Base-by-base conservation (phyloP, 805 yeast genomes). In the Lipomyces orientalis region DNA sequence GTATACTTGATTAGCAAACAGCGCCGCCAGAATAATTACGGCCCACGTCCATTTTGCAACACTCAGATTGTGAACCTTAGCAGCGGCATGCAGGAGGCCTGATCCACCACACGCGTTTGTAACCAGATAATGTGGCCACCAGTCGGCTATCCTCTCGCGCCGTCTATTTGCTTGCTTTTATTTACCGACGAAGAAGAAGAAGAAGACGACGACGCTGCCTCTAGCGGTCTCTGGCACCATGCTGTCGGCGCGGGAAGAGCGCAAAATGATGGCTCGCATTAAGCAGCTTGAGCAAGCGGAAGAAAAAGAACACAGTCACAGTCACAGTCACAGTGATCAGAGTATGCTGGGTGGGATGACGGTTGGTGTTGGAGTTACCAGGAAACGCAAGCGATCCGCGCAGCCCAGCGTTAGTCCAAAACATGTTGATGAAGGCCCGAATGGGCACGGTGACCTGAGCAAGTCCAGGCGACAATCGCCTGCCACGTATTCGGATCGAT, bases 221-320 rank as follows among this genome's bases (percentile, higher is more conserved):
- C 16, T 8, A 12, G n/a, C 56, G 14, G 59, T 14, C 29, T 29
- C 6, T 56, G 34, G n/a, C 55, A 52, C 16, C 22, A 66, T 62
- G 58, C 61, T 58, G 70, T 61, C 71, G 29, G 56, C 71, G 33
- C 65, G 71, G 33, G 71, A 68, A 52, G 70, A 68, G 56, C 69
- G 70, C 54, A 68, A 66, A 55, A 66, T 68, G 66, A 54, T 55
- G 43, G 71, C 68, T 19, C 69, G 71, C 29, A 66, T 68, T 34
- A 66, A 66, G 49, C 61, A 69, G 10, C 57, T 67, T n/a, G 71
- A 68, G 62, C 71, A 68, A 33, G 66, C 61, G 43, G 49, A 43
- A 31, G 60, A 55, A 22, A 64, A 54, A n/a, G 61, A 54, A 14
- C 70, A 37, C 33, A 60, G 49, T 43, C 49, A 43, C 22, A 5